These are phyloP conservation scores for Citrus reticulata DNA, from an alignment of 345 rosid species.

Conservation along the genomic window DNA sequence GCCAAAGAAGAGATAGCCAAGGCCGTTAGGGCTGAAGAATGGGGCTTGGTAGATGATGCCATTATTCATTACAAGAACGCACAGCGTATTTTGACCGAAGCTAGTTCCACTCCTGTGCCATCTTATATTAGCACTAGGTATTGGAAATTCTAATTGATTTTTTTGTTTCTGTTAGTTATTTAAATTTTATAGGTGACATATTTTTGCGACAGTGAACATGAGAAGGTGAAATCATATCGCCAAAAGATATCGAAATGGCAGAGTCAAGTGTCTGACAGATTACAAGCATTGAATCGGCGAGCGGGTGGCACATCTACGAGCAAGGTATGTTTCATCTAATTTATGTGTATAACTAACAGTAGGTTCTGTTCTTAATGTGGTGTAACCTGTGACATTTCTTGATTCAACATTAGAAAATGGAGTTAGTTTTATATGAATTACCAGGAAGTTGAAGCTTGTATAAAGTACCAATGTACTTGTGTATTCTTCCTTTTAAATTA, in stretches of 20 bases:
- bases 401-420: not conserved
- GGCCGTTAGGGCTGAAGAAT: slow-evolving; percentile 88
- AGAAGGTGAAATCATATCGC: slow-evolving; percentile 74
- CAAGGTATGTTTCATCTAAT: slow-evolving; percentile 43
- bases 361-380: not conserved
- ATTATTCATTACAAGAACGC: slow-evolving; percentile 71
- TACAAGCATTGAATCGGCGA: slow-evolving; percentile 59
- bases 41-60: slow-evolving; percentile 84
- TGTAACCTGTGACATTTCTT: not conserved
- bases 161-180: not conserved
- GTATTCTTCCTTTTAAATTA: not conserved
- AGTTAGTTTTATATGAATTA: not conserved
- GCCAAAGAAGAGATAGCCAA: slow-evolving; percentile 80
- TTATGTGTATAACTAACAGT: not conserved
- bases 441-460: not conserved
- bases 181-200: not conserved
- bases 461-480: not conserved
- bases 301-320: slow-evolving; percentile 58
- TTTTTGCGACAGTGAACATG: slow-evolving; percentile 54
- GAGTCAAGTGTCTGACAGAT: slow-evolving; percentile 77
- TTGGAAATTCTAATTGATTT: not conserved
- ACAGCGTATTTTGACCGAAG: slow-evolving; percentile 67
- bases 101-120: slow-evolving; percentile 63
- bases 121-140: slow-evolving; percentile 70
- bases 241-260: slow-evolving; percentile 94